Conservation (phyloP, 2,329 filamentous ascomycete species). For the Hortaea werneckii region DNA sequence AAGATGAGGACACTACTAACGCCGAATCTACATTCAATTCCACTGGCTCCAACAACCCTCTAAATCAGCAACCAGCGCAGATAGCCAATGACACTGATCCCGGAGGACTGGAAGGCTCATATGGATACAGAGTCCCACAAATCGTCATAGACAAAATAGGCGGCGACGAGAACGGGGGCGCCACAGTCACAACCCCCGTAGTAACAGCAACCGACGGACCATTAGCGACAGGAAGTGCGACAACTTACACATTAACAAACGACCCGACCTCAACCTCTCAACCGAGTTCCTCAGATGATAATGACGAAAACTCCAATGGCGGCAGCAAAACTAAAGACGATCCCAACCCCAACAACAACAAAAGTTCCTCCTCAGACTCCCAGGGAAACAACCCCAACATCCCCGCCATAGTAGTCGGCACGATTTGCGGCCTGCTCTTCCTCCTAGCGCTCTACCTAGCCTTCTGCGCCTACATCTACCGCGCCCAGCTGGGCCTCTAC, state of each 20-base stretch:
- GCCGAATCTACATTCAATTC: slow-evolving; percentile 17
- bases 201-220: slow-evolving; percentile 57
- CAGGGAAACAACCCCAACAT: slow-evolving; percentile 32
- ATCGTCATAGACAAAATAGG: slow-evolving; percentile 57
- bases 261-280: slow-evolving; percentile 39
- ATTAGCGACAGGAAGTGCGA: slow-evolving; percentile 57
- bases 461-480: slow-evolving; percentile 65
- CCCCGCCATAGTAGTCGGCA: slow-evolving; percentile 46
- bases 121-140: slow-evolving; percentile 60
- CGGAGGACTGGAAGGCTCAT: slow-evolving; percentile 48
- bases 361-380: slow-evolving; percentile 5
- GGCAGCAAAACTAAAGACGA: slow-evolving; percentile 37
- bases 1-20: slow-evolving; percentile 4
- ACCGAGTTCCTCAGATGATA: slow-evolving; percentile 24
- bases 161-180: slow-evolving; percentile 54
- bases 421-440: slow-evolving; percentile 57
- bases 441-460: slow-evolving; percentile 54
- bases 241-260: slow-evolving; percentile 57
- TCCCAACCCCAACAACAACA: slow-evolving; percentile 29
- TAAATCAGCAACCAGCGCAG: slow-evolving; percentile 44
- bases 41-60: slow-evolving; percentile 26
- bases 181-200: slow-evolving; percentile 56
- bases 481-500: slow-evolving; percentile 59
- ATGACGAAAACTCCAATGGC: slow-evolving; percentile 30
- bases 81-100: slow-evolving; percentile 35